A percentile compares a stretch with the other conserved stretches of the same genome.
phyloP scores from a whole-genome alignment of 768 basidiomycete species.

The Mycena venus region DNA sequence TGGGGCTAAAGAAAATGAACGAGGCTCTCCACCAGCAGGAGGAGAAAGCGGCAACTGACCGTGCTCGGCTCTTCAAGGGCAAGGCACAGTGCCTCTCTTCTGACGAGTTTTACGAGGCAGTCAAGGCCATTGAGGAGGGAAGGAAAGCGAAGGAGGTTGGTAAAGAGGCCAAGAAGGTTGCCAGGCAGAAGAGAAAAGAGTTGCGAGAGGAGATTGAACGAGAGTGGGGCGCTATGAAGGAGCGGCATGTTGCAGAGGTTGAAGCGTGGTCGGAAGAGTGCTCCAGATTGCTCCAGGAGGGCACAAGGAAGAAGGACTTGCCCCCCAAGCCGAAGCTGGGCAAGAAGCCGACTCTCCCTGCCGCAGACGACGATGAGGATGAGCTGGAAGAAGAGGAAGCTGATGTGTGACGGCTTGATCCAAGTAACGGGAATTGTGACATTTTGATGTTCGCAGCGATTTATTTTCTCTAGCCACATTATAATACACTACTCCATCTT shows the following conservation, averaged over 20 bases:
- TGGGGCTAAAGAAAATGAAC: constrained; percentile 15
- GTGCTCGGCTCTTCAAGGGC: neutral
- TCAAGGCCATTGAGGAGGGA: neutral
- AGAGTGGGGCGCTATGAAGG: constrained; percentile 7
- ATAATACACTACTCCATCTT: neutral
- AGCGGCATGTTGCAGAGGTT: neutral
- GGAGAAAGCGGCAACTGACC: constrained; percentile 14
- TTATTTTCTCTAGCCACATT: neutral
- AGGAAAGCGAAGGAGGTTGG: constrained; percentile 2
- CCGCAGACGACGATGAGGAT: constrained; percentile 18
- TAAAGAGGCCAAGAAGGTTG: neutral
- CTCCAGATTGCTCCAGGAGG: neutral
- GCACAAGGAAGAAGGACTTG: neutral
- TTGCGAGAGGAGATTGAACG: neutral
- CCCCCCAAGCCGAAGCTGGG: constrained; percentile 29
- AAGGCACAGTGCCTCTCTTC: neutral
- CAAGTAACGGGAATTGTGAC: constrained; percentile 5
- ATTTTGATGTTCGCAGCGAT: neutral
- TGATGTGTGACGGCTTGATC: constrained; percentile 13
- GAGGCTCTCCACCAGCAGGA: too few relatives aligned
- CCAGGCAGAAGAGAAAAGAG: neutral
- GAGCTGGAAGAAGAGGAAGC: constrained; percentile 22
- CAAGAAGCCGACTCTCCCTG: too few relatives aligned
- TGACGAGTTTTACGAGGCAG: neutral
- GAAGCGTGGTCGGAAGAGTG: neutral